Conservation (phyloP, 2,329 filamentous ascomycete species). For the Ceratocystis ficicola region DNA sequence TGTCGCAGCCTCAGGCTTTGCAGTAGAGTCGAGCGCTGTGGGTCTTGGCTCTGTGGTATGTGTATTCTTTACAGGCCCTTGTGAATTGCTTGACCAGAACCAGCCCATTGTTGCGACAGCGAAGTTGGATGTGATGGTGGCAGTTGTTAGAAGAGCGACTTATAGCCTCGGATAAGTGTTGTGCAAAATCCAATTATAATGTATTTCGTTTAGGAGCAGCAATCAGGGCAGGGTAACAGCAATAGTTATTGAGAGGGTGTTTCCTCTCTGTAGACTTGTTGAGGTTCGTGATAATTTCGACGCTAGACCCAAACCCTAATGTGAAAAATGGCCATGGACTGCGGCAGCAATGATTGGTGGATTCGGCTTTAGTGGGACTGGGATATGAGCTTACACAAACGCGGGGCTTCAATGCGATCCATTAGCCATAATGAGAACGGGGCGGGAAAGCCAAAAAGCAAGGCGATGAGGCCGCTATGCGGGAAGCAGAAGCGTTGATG, state of each 20-base stretch:
- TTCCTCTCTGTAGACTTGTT: not conserved
- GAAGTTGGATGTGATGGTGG: not conserved
- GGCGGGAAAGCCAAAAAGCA: not conserved
- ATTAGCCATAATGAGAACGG: no score
- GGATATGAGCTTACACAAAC: no score
- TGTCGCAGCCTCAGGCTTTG: constrained; percentile 20
- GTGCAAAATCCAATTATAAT: no score
- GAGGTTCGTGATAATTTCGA: not conserved
- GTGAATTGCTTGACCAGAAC: constrained; percentile 39
- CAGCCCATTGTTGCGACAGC: constrained; percentile 42
- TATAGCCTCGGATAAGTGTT: not conserved
- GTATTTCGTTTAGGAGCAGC: no score
- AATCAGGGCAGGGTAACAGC: no score
- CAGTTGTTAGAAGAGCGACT: not conserved
- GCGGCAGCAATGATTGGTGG: not conserved
- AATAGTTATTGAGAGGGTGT: not conserved
- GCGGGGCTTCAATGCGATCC: no score
- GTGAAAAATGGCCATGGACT: not conserved
- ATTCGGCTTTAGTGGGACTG: not conserved
- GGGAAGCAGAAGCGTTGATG: not conserved
- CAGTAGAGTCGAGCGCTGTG: not conserved
- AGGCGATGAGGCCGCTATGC: not conserved
- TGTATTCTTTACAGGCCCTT: constrained; percentile 25
- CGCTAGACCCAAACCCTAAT: not conserved
- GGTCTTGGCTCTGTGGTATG: not conserved